Percentiles rank a stretch among this genome's conserved stretches.
phyloP scores from a whole-genome alignment of 176 grass and related monocot genomes.

The Oryza brachyantha region DNA sequence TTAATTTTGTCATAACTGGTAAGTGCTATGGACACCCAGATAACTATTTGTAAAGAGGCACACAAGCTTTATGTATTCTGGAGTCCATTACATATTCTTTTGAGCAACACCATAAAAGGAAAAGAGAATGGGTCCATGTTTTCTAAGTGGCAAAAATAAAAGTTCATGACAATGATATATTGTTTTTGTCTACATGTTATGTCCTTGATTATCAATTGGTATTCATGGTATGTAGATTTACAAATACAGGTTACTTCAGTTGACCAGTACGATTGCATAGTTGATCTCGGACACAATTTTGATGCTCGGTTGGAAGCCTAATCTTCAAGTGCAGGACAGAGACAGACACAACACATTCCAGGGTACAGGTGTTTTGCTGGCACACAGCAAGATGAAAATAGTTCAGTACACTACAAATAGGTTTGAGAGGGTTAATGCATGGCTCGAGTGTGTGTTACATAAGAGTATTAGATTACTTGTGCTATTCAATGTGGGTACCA shows the following conservation, averaged over 20 bases:
- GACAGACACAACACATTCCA: neutral
- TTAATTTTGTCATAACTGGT: conserved; percentile 37
- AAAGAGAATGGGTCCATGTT: neutral
- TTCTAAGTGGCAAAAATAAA: neutral
- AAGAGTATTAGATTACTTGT: conserved; percentile 31
- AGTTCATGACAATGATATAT: neutral
- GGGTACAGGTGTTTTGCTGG: conserved; percentile 14
- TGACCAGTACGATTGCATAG: conserved; percentile 12
- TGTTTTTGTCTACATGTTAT: neutral
- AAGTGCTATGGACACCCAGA: neutral
- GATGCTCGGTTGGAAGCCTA: conserved; percentile 5
- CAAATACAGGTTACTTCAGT: conserved; percentile 37
- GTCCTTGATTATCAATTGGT: neutral
- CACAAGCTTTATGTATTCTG: neutral
- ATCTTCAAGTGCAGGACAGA: conserved; percentile 1
- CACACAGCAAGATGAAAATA: conserved; percentile 10
- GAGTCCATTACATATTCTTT: too few species aligned
- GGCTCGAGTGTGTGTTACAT: neutral
- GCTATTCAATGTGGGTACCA: neutral
- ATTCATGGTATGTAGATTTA: neutral
- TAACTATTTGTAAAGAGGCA: neutral
- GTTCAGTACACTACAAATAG: conserved; percentile 31
- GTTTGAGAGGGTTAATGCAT: neutral
- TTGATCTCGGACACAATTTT: conserved; percentile 29
- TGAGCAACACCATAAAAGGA: too few species aligned